These are phyloP conservation scores for Fomitiporia mediterranea DNA, from an alignment of 1,284 basidiomycete genomes.

Conservation along the genomic window DNA sequence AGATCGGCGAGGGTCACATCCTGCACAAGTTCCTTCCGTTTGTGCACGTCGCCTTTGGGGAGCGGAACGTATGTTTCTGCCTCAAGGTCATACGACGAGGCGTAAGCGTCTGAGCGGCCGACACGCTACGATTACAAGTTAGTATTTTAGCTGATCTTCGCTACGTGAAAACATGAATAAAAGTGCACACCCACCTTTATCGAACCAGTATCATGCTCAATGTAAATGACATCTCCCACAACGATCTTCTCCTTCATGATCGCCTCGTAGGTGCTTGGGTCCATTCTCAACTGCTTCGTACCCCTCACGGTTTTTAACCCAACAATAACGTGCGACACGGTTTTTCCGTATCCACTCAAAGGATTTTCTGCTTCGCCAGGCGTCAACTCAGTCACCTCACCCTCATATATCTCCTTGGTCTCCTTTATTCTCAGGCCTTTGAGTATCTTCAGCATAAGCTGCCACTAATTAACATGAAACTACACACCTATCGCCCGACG, in stretches of 20 bases:
- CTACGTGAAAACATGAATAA: background rate
- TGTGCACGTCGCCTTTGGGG: conserved; percentile 98
- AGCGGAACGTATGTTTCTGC: conserved; percentile 97
- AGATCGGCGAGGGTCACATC: conserved; percentile 96
- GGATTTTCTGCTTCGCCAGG: conserved; percentile 96
- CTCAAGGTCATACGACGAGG: conserved; percentile 97
- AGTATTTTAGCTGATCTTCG: background rate
- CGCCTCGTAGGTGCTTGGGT: conserved; percentile 95
- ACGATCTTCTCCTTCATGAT: conserved; percentile 97
- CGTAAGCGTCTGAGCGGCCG: conserved; percentile 95
- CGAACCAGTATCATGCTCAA: conserved; percentile 91
- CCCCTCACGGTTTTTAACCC: conserved; percentile 97
- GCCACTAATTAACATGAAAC: background rate
- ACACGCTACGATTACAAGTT: conserved; percentile 58
- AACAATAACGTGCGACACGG: conserved; percentile 94
- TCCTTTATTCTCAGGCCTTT: conserved; percentile 93
- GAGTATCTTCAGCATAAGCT: conserved; percentile 8
- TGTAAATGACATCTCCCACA: conserved; percentile 96
- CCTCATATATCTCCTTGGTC: conserved; percentile 98
- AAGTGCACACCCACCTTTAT: conserved; percentile 67
- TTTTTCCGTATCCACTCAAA: conserved; percentile 96
- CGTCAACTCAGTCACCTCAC: conserved; percentile 96
- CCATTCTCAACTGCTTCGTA: conserved; percentile 94
- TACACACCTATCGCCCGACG: conserved; percentile 88
- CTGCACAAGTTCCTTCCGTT: conserved; percentile 95